phyloP scores from a whole-genome alignment of 208 protist genomes.

The Trypanosomatidae sp. region DNA sequence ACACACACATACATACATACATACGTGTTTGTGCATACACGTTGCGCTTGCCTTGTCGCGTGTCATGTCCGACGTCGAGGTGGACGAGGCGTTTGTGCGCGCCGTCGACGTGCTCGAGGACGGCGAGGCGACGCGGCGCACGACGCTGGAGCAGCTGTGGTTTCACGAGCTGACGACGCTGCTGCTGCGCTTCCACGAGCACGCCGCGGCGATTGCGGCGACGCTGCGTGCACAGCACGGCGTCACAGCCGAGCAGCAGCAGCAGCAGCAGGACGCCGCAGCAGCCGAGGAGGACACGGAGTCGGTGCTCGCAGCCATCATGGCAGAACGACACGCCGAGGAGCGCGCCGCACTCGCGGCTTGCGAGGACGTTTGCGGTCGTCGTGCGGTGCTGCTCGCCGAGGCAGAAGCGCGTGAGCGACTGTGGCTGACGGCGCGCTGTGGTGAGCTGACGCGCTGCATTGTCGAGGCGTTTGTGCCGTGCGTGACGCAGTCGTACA shows the following conservation, averaged over 20 bases:
- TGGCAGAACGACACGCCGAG: not conserved
- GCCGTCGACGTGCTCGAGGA: not conserved
- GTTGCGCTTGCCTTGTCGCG: not conserved
- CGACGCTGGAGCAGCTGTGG: not conserved
- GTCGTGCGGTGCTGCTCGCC: not conserved
- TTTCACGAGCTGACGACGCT: not conserved
- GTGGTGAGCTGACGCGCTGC: not conserved
- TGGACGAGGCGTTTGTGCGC: not conserved
- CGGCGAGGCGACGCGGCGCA: not conserved
- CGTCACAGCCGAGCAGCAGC: too few relatives aligned
- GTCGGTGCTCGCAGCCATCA: not conserved
- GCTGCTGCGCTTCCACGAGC: not conserved
- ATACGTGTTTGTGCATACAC: not conserved
- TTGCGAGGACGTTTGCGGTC: not conserved
- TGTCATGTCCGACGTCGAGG: not conserved
- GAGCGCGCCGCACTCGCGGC: not conserved
- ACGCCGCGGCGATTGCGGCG: not conserved
- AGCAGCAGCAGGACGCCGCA: too few relatives aligned
- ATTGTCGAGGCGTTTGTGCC: not conserved
- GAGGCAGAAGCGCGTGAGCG: not conserved
- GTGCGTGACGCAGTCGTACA: not conserved
- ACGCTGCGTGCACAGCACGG: too few relatives aligned
- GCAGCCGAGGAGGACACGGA: not conserved
- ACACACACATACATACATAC: not conserved
- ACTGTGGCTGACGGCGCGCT: not conserved